Percentiles rank a stretch among this genome's conserved stretches.
phyloP scores from a whole-genome alignment of 2,329 filamentous ascomycete genomes.

The Aureobasidium melanogenum region DNA sequence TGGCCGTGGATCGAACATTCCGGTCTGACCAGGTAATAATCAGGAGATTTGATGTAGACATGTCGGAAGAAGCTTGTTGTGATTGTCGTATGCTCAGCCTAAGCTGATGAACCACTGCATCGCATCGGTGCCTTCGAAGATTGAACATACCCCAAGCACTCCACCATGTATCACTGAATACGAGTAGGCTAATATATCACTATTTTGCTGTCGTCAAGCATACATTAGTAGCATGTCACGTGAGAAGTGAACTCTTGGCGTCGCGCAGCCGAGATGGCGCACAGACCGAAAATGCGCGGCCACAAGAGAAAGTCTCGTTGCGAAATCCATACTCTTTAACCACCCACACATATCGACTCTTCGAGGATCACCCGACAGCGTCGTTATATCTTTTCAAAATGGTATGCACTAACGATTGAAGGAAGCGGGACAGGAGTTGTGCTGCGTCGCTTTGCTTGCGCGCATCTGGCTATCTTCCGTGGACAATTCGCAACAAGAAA shows the following conservation, averaged over 20 bases:
- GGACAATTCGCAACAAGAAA: neutral
- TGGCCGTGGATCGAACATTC: too few species aligned
- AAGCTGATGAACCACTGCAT: neutral
- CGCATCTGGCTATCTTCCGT: neutral
- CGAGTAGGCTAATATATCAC: too few species aligned
- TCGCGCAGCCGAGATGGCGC: neutral
- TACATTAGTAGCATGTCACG: neutral
- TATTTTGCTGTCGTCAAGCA: too few species aligned
- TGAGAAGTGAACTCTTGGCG: neutral
- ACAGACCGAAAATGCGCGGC: neutral
- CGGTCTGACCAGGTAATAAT: too few species aligned
- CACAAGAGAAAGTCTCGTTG: neutral
- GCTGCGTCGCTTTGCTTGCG: neutral
- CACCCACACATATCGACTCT: constrained; percentile 22
- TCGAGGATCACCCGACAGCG: constrained; percentile 37
- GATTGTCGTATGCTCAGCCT: too few species aligned
- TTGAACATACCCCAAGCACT: too few species aligned
- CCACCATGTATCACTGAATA: too few species aligned
- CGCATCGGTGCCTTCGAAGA: too few species aligned
- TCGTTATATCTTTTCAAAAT: constrained; percentile 28
- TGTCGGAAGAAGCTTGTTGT: too few species aligned
- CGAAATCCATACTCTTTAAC: neutral
- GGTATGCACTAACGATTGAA: constrained; percentile 22
- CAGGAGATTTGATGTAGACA: too few species aligned
- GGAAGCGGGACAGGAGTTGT: neutral